Evolutionary conservation across 495 filamentous ascomycete genomes (phyloP), one percentile per base, ranked within the genome.

Genomic region (Neurospora sp.): DNA sequence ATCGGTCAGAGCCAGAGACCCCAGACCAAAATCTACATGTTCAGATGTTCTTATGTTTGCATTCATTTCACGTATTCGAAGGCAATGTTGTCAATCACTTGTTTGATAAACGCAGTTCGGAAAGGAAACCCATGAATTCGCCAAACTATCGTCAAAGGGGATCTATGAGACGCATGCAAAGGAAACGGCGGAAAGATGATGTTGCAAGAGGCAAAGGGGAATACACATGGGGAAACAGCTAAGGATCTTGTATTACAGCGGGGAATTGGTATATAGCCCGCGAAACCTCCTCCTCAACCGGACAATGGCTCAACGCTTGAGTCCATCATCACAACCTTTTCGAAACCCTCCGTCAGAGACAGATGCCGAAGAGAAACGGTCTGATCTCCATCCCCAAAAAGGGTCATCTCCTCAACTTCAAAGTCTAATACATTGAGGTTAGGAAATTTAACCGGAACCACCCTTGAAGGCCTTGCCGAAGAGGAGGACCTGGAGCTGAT

Each of bases 381-480:
- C 72, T 74, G 74, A 80, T 79, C 76, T 78, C 79, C 77, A 80
- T 78, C 80, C 79, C 76, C 75, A 79, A 72, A 73, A 76, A 76
- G 78, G 72, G 79, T 76, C 78, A 75, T 76, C 77, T 76, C 73
- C 69, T 74, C 70, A 72, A 72, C 40, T 40, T 69, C 70, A 41
- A 14, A 18, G 38, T 79, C 77, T 79, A 78, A 75, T 79, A 80
- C 79, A 82, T 69, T 76, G 78, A 37, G 71, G 73, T 79, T 69
- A 72, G 75, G 75, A 68, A 72, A 77, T 88, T 92, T 93, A 93
- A 84, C 91, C 90, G 80, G 89, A 92, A 82, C 90, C 91, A 84
- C 90, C 90, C 89, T 97, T 98, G 96, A 94, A 99, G 88, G 93
- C 91, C 93, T 99, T 97, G 83, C 96, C 96, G 93, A 99, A 98